Conservation (phyloP, 139 green algal species). For the Coccomyxa sp. region DNA sequence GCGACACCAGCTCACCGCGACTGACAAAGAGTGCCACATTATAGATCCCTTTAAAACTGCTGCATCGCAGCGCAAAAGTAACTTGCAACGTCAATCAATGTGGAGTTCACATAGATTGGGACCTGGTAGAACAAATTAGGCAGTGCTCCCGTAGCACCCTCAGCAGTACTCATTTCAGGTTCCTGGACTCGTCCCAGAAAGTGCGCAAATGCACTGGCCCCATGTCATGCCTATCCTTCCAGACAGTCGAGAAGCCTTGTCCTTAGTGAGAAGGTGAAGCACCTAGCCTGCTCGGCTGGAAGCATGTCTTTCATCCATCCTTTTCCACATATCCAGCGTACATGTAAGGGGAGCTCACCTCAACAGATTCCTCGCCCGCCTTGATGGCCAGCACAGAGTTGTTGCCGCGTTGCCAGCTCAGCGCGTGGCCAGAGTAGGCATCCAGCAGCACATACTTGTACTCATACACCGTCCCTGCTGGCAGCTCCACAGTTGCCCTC, state of each 20-base stretch:
- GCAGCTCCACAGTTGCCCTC: conserved; percentile 27
- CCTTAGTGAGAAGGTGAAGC: background rate
- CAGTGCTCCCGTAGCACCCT: background rate
- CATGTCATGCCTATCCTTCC: too few relatives aligned
- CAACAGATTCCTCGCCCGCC: conserved; percentile 10
- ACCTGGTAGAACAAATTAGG: too few relatives aligned
- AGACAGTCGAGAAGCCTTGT: background rate
- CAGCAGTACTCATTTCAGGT: too few relatives aligned
- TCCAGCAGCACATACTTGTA: conserved; percentile 60
- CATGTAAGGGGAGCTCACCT: background rate
- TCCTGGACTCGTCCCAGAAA: too few relatives aligned
- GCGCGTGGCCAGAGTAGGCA: conserved; percentile 14
- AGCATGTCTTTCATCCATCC: background rate
- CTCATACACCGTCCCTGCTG: conserved; percentile 30
- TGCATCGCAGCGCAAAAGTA: too few relatives aligned
- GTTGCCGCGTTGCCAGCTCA: conserved; percentile 52
- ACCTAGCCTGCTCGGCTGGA: background rate
- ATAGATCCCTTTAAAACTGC: too few relatives aligned
- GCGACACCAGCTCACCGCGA: background rate
- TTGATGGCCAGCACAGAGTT: conserved; percentile 52
- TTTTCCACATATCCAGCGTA: background rate
- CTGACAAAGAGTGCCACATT: too few relatives aligned
- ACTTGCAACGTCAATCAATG: too few relatives aligned
- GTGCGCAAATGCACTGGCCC: too few relatives aligned
- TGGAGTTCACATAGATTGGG: too few relatives aligned